phyloP scores from a whole-genome alignment of 768 basidiomycete species.

The Rubroboletus satanas region DNA sequence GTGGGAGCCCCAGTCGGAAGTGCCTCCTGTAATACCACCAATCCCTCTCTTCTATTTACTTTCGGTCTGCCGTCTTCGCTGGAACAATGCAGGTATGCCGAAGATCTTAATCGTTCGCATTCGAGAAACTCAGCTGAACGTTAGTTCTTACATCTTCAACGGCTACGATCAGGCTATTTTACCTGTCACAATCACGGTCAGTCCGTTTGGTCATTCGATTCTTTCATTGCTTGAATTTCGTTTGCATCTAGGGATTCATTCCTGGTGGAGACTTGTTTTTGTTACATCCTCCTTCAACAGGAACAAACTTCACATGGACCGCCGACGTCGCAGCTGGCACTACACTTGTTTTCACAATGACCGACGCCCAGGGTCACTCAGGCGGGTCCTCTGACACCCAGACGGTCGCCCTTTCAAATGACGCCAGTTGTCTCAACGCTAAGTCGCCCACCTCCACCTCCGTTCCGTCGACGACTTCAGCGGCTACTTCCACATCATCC shows the following conservation, averaged over 20 bases:
- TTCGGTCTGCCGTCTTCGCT: constrained; percentile 51
- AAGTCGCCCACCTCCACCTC: constrained; percentile 51
- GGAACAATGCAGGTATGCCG: constrained; percentile 56
- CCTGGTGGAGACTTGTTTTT: constrained; percentile 55
- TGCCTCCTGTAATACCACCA: constrained; percentile 46
- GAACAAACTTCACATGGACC: constrained; percentile 48
- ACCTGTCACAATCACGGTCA: constrained; percentile 54
- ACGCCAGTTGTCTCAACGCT: constrained; percentile 48
- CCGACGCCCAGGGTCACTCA: constrained; percentile 44
- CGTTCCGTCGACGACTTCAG: constrained; percentile 21
- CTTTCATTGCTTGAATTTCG: background rate
- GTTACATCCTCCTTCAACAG: constrained; percentile 37
- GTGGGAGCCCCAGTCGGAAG: constrained; percentile 44
- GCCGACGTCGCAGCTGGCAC: constrained; percentile 58
- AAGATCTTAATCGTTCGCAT: background rate
- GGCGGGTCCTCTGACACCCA: constrained; percentile 61
- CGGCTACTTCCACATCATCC: constrained; percentile 15
- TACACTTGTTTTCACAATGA: constrained; percentile 53
- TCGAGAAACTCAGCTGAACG: constrained; percentile 2
- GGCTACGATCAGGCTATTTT: constrained; percentile 43
- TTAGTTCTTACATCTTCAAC: constrained; percentile 46
- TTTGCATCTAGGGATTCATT: constrained; percentile 48
- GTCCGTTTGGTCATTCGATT: constrained; percentile 13
- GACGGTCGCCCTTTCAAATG: constrained; percentile 44
- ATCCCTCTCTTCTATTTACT: constrained; percentile 42